Evolutionary conservation across 2,329 filamentous ascomycete genomes (phyloP), one percentile per base, ranked within the genome.

Genomic region (Cladosporium sp.): DNA sequence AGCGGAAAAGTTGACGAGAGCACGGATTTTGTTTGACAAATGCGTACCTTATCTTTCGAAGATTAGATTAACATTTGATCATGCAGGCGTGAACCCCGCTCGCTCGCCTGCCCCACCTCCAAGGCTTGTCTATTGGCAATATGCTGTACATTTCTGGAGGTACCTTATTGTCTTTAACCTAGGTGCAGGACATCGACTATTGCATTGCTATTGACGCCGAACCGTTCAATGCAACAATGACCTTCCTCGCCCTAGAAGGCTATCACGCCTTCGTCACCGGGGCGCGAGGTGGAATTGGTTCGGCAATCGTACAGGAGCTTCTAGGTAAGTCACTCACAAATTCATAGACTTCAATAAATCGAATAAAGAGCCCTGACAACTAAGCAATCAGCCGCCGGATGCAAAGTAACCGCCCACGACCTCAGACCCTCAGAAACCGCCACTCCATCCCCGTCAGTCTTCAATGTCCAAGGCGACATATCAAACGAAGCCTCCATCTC

Each of bases 191-290:
- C 3, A 25, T 25, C 25, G 25, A 25, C 25, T 25, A 6, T 25
- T 25, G 25, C 30, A 34, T 34, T 34, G 30, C 3, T 34, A 8
- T 34, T 34, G 30, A 5, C 3, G 30, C 9, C 30, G 25, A 25
- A 25, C 25, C 25, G 6, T 34, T 34, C 25, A 2, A 28, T 25
- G 3, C 20, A 45, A 22, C 20, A 28, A 71, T 74, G 70, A 76
- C 79, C 1, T 82, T 80, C 59, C 71, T 83, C 5, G 73, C 71
- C 2, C 69, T 83, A 28, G 76, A 80, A 63, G 76, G 74, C 14
- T 70, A 74, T 25, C 80, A 84, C 70, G 80, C 80, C 34, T 82
- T 84, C 60, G 73, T 84, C 25, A 82, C 81, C 0, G 81, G 81
- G 15, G 80, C 80, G 15, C 76, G 77, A 15, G 79, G 80, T 14